Percentiles rank a stretch among this genome's conserved stretches.
Conservation (phyloP, 371 early-diverging fungal genomes). For the Rozella allomycis region DNA sequence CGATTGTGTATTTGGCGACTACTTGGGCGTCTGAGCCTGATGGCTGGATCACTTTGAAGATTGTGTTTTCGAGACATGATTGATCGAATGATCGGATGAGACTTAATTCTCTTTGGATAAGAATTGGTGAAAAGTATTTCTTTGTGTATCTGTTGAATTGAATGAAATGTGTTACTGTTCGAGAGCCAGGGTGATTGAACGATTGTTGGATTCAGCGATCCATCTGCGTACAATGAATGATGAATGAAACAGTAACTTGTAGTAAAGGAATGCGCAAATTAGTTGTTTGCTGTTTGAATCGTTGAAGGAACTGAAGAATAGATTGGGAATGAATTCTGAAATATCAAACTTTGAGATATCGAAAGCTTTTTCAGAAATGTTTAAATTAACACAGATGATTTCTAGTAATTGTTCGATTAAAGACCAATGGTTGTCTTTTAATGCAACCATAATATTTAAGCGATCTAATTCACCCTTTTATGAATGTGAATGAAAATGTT, state of each 20-base stretch:
- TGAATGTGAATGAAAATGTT: no score
- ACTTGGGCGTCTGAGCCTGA: no score
- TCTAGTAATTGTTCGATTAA: no score
- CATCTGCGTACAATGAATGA: conserved; percentile 54
- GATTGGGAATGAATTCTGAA: conserved; percentile 30
- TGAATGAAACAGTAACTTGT: conserved; percentile 29
- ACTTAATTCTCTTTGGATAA: conserved; percentile 10
- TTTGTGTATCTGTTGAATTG: conserved; percentile 34
- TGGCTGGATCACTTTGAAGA: no score
- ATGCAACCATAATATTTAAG: no score
- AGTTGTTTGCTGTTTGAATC: conserved; percentile 28
- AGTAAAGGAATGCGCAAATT: conserved; percentile 49
- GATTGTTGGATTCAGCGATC: conserved; percentile 59
- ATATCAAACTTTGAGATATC: conserved; percentile 50
- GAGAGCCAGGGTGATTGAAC: conserved; percentile 45
- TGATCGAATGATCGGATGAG: conserved; percentile 28
- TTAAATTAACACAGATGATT: no score
- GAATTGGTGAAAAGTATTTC: conserved; percentile 34
- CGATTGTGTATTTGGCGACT: conserved; percentile 49
- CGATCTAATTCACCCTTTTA: no score
- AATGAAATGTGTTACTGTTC: conserved; percentile 22
- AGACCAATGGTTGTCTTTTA: no score
- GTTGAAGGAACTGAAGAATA: conserved; percentile 5
- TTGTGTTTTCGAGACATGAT: conserved; percentile 39
- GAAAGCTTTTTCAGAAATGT: conserved; percentile 20